A percentile compares a stretch with the other conserved stretches of the same genome.
Conservation (phyloP, 345 rosid species). For the Salix dunnii region DNA sequence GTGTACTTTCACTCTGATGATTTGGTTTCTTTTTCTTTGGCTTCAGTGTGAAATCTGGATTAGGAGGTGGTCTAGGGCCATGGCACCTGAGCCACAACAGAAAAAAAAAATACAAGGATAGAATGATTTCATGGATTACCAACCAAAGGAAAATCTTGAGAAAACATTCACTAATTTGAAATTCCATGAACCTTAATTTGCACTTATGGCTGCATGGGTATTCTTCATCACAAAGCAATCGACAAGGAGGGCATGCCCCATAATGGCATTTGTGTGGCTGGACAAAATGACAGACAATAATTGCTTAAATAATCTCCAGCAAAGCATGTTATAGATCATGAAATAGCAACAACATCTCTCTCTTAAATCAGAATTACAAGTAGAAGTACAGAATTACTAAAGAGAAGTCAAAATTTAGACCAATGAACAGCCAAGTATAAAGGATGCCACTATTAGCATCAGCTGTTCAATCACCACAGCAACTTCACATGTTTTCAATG, state of each 20-base stretch:
- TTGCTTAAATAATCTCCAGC: slow-evolving; percentile 3
- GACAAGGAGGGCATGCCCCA: slow-evolving; percentile 86
- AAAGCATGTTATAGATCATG: slow-evolving; percentile 6
- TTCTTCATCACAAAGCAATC: slow-evolving; percentile 73
- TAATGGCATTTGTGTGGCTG: slow-evolving; percentile 92
- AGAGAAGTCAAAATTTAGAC: neutral
- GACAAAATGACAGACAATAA: slow-evolving; percentile 22
- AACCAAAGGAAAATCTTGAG: neutral
- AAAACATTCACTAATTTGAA: neutral
- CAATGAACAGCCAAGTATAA: neutral
- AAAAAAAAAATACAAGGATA: neutral
- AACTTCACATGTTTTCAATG: neutral
- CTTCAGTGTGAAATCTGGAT: slow-evolving; percentile 69
- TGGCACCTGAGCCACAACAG: slow-evolving; percentile 60
- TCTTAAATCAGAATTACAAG: neutral
- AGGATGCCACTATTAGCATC: neutral
- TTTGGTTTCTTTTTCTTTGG: slow-evolving; percentile 74
- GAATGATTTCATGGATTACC: slow-evolving; percentile 2
- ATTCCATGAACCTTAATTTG: slow-evolving; percentile 56
- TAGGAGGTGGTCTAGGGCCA: slow-evolving; percentile 85
- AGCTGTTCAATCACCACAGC: neutral
- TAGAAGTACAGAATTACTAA: neutral
- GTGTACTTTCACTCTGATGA: slow-evolving; percentile 52
- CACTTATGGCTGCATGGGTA: slow-evolving; percentile 84
- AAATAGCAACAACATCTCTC: neutral